Percentiles rank a stretch among this genome's conserved stretches.
Evolutionary conservation across 805 yeast species (phyloP).

Genomic region (Yarrowia deformans): DNA sequence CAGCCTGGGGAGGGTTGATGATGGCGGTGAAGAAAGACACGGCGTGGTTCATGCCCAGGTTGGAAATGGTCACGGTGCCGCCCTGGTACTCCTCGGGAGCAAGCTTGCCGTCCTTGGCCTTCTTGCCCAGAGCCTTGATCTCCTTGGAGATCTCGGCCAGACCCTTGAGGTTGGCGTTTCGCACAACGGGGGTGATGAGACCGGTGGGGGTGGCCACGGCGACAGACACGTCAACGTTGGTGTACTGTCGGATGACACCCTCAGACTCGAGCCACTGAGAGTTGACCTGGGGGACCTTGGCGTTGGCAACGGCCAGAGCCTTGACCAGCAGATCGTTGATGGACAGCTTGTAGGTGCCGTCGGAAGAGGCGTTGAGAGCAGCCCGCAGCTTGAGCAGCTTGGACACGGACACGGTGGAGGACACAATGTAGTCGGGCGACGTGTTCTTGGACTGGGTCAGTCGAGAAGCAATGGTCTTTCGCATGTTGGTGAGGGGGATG

Average conservation of each 20-base stretch:
- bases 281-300: slow-evolving; percentile 92
- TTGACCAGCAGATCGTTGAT: slow-evolving; percentile 93
- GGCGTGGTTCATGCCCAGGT: slow-evolving; percentile 98
- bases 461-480: slow-evolving; percentile 91
- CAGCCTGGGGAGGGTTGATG: slow-evolving; percentile 96
- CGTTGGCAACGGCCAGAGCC: slow-evolving; percentile 90
- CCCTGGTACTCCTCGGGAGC: slow-evolving; percentile 98
- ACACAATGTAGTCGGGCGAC: slow-evolving; percentile 91
- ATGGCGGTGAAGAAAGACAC: slow-evolving; percentile 93
- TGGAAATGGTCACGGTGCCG: slow-evolving; percentile 97
- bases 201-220: slow-evolving; percentile 99
- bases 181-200: slow-evolving; percentile 93
- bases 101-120: slow-evolving; percentile 94
- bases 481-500: slow-evolving; percentile 87
- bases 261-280: slow-evolving; percentile 90
- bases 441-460: slow-evolving; percentile 82
- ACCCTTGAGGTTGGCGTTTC: slow-evolving; percentile 87
- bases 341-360: slow-evolving; percentile 87
- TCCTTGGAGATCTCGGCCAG: slow-evolving; percentile 79
- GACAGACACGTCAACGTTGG: slow-evolving; percentile 92
- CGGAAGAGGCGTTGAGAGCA: slow-evolving; percentile 82
- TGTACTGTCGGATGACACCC: slow-evolving; percentile 90
- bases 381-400: slow-evolving; percentile 92
- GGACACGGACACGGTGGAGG: slow-evolving; percentile 83
- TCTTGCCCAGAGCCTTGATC: slow-evolving; percentile 91